These are phyloP conservation scores for Mrakia hoshinonis DNA, from an alignment of 768 basidiomycete species.

Conservation along the genomic window DNA sequence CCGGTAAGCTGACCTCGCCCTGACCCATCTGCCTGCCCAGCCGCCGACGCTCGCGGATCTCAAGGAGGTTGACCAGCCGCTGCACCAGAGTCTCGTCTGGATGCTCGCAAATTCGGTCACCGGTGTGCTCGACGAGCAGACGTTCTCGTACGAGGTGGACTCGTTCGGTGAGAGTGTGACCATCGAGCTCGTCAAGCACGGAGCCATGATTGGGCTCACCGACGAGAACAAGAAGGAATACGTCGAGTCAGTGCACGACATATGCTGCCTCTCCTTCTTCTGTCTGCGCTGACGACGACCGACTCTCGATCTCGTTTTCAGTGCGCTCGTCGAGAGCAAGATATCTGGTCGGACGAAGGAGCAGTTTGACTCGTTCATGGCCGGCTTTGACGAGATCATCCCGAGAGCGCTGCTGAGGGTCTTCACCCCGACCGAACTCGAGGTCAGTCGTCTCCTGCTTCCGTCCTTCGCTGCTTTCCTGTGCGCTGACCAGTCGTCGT, in stretches of 20 bases:
- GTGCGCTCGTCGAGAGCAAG: background rate
- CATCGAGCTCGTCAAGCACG: background rate
- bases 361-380: constrained; percentile 5
- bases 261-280: background rate
- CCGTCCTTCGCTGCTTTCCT: background rate
- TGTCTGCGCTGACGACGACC: background rate
- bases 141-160: background rate
- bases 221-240: background rate
- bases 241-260: too few relatives aligned
- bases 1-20: too few relatives aligned
- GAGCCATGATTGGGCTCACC: background rate
- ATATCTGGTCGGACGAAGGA: background rate
- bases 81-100: background rate
- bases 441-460: background rate
- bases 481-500: background rate
- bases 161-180: background rate
- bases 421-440: background rate
- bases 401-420: background rate
- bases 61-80: background rate
- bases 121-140: background rate
- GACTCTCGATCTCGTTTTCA: background rate
- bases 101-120: background rate
- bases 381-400: constrained; percentile 1
- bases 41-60: background rate
- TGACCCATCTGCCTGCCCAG: too few relatives aligned